Conservation (phyloP, 106 monocot species). For the Narthecium ossifragum region DNA sequence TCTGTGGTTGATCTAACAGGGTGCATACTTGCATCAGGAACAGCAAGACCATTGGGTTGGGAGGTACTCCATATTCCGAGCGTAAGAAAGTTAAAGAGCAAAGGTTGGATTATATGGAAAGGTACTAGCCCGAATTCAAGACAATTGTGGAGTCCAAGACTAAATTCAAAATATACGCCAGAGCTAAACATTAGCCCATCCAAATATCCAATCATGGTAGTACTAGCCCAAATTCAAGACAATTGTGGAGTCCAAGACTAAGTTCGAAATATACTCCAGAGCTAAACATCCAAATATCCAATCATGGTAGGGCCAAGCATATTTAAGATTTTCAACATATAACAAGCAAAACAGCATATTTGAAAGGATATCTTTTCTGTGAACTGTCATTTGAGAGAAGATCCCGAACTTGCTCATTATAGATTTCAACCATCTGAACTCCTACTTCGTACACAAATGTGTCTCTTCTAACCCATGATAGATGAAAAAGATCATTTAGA, state of each 20-base stretch:
- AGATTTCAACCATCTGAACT: conserved; percentile 88
- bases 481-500: conserved; percentile 70
- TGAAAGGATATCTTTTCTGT: conserved; percentile 79
- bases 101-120: too few species aligned
- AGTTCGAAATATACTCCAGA: too few species aligned
- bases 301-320: too few species aligned
- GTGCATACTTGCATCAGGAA: conserved; percentile 69
- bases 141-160: too few species aligned
- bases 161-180: too few species aligned
- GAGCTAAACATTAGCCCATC: too few species aligned
- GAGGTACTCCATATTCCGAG: conserved; percentile 49
- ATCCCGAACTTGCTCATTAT: conserved; percentile 81
- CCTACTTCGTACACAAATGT: conserved; percentile 46
- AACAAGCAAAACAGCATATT: not conserved
- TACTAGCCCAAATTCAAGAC: too few species aligned
- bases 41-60: conserved; percentile 61
- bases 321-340: too few species aligned
- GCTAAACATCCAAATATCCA: too few species aligned
- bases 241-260: too few species aligned
- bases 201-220: too few species aligned
- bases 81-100: conserved; percentile 42
- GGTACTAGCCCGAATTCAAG: too few species aligned
- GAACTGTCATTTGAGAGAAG: conserved; percentile 52
- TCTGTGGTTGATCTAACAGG: conserved; percentile 55
- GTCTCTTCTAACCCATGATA: conserved; percentile 39